Evolutionary conservation across 78 protist species (phyloP), one percentile per base, ranked within the genome.

Genomic region (Isochrysis galbana): DNA sequence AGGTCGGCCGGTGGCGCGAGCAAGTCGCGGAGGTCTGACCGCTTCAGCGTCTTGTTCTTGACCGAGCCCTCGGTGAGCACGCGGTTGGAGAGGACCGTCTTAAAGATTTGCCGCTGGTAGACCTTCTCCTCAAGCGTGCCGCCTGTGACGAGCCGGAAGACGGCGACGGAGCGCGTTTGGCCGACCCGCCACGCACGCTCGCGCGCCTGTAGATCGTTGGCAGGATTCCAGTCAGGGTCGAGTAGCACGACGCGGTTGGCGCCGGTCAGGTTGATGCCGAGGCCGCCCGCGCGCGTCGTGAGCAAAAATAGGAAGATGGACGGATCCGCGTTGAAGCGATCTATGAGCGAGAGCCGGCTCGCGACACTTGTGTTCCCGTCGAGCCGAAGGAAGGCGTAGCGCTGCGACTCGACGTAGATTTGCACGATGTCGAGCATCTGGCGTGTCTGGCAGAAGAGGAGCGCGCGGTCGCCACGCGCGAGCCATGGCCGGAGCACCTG

Each of bases 151-250:
- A 98, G 72, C 39, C 99, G 97, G 89, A 90, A 97, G 22, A 98
- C 89, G 2, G 97, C 93, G 48, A 98, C 99, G 0, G 39, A 34
- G 21, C 94, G 84, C 95, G 42, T 47, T 93, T 98, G 99, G 32
- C 99, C 99, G 14, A 98, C 92, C 42, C 99, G 96, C 96, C 97
- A 98, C 1, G 98, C 98, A 0, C 99, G 94, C 91, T 98, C 99
- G 3, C 98, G 89, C 21, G 99, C 99, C 87, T 98, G 99, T 47
- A 72, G 32, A 92, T 96, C 97, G 38, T 89, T 96, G 1, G 93
- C 69, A 25, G 97, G 97, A 90, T 96, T 96, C 99, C 99, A 98
- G 93, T 98, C 99, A 2, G 99, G 99, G 83, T 98, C 99, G 83
- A 77, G 96, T 38, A 98, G 93, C 89, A 98, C 78, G 5, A 98